Evolutionary conservation across 2,329 filamentous ascomycete species (phyloP).

Genomic region (Claviceps sp.): DNA sequence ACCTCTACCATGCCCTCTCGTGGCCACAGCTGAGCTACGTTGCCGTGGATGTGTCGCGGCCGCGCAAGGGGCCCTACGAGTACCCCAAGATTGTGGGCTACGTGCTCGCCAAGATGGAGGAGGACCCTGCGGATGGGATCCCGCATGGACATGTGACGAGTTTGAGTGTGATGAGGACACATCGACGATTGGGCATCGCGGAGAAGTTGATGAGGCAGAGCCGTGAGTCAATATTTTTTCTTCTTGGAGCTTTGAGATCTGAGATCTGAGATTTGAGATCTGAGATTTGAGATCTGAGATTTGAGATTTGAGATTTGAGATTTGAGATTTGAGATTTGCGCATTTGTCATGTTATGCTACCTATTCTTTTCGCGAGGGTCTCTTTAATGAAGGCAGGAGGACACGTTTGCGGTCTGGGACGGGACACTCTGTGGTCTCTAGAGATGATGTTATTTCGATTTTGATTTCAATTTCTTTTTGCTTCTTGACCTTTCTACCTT

Average conservation of each 20-base stretch:
- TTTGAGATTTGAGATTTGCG: no score
- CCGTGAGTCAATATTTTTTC: conserved; percentile 43
- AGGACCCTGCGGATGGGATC: conserved; percentile 82
- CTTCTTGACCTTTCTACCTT: neutral
- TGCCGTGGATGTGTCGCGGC: conserved; percentile 78
- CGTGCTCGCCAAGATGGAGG: conserved; percentile 99
- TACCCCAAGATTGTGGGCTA: conserved; percentile 98
- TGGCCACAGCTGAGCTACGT: conserved; percentile 98
- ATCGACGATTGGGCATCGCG: conserved; percentile 77
- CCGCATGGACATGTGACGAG: conserved; percentile 95
- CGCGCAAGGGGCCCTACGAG: conserved; percentile 64
- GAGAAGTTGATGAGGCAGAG: conserved; percentile 97
- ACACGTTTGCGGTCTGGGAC: no score
- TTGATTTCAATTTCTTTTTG: neutral
- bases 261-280: no score
- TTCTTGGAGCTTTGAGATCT: neutral
- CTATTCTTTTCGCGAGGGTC: neutral
- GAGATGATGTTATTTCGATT: neutral
- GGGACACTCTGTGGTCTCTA: no score
- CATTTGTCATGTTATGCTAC: neutral
- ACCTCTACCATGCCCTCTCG: conserved; percentile 94
- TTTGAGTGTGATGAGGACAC: conserved; percentile 90
- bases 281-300: no score
- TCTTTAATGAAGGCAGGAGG: no score
- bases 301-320: no score